phyloP scores from a whole-genome alignment of 2,329 filamentous ascomycete species.

The Fusarium sp. region DNA sequence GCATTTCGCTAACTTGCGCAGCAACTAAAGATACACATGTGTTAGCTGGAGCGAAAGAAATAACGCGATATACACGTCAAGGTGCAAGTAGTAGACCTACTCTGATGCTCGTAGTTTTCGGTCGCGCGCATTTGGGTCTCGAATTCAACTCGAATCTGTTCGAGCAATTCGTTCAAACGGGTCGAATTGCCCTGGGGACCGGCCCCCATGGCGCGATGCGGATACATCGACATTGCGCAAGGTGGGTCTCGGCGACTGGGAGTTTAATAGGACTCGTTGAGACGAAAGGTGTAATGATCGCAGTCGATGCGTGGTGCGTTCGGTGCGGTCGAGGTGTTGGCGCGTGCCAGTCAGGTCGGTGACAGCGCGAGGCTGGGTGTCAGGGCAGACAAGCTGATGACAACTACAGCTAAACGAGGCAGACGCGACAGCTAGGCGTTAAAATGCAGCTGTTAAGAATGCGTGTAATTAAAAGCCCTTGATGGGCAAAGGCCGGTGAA shows the following conservation, averaged over 20 bases:
- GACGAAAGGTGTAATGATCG: slow-evolving; percentile 14
- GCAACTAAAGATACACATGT: slow-evolving; percentile 70
- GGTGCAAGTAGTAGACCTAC: slow-evolving; percentile 68
- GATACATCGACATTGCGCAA: slow-evolving; percentile 80
- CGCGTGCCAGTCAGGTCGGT: slow-evolving; percentile 28
- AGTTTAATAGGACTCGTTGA: slow-evolving; percentile 30
- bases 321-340: slow-evolving; percentile 29
- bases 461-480: slow-evolving; percentile 12
- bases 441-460: slow-evolving; percentile 1
- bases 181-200: slow-evolving; percentile 69
- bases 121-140: slow-evolving; percentile 84
- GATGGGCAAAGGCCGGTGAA: slow-evolving; percentile 15
- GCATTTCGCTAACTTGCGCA: slow-evolving; percentile 92
- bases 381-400: slow-evolving; percentile 20
- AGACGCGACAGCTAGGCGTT: slow-evolving; percentile 34
- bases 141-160: slow-evolving; percentile 91
- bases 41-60: slow-evolving; percentile 39
- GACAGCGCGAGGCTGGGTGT: slow-evolving; percentile 35
- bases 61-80: slow-evolving; percentile 16
- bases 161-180: slow-evolving; percentile 90
- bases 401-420: slow-evolving; percentile 33
- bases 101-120: slow-evolving; percentile 91
- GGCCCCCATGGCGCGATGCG: slow-evolving; percentile 84
- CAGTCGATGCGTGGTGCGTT: slow-evolving; percentile 16
- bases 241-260: slow-evolving; percentile 34